These are phyloP conservation scores for Sphaceloma murrayae DNA, from an alignment of 2,329 filamentous ascomycete genomes.

Conservation along the genomic window DNA sequence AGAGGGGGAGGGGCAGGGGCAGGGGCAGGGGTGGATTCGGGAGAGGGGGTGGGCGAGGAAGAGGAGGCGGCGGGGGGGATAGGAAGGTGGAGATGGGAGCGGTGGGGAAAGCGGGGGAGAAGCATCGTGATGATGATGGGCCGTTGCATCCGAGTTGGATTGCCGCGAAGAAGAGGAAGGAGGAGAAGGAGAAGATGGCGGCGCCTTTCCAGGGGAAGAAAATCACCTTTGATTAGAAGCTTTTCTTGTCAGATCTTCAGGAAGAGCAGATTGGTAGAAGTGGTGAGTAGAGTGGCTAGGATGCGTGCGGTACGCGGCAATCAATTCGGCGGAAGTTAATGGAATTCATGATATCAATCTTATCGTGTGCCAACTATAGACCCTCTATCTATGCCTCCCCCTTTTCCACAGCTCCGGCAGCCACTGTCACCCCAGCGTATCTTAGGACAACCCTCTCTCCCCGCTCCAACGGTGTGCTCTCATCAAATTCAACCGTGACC, in stretches of 20 bases:
- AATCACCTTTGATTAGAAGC: constrained; percentile 49
- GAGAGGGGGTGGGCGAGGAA: constrained; percentile 13
- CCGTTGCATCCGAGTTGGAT: constrained; percentile 56
- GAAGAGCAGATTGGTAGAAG: too few species aligned
- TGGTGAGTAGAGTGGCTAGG: too few species aligned
- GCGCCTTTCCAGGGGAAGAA: constrained; percentile 52
- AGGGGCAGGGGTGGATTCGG: constrained; percentile 1
- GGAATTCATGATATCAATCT: too few species aligned
- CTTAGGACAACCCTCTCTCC: constrained; percentile 74
- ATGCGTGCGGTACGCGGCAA: too few species aligned
- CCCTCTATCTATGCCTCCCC: too few species aligned
- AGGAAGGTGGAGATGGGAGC: background rate
- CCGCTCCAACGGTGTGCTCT: constrained; percentile 67
- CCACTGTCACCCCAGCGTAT: constrained; percentile 72
- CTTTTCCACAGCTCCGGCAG: constrained; percentile 69
- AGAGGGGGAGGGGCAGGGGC: constrained; percentile 13
- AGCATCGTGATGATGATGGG: constrained; percentile 39
- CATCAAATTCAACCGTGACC: constrained; percentile 58
- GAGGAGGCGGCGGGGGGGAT: constrained; percentile 3
- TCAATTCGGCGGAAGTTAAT: too few species aligned
- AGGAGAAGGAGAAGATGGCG: constrained; percentile 35
- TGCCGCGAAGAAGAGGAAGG: constrained; percentile 52
- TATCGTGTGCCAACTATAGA: too few species aligned
- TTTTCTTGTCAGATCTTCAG: background rate
- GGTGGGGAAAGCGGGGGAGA: constrained; percentile 21